Evolutionary conservation across 179 eudicot species (phyloP), one percentile per base, ranked within the genome.

Genomic region (Vitellaria paradoxa): DNA sequence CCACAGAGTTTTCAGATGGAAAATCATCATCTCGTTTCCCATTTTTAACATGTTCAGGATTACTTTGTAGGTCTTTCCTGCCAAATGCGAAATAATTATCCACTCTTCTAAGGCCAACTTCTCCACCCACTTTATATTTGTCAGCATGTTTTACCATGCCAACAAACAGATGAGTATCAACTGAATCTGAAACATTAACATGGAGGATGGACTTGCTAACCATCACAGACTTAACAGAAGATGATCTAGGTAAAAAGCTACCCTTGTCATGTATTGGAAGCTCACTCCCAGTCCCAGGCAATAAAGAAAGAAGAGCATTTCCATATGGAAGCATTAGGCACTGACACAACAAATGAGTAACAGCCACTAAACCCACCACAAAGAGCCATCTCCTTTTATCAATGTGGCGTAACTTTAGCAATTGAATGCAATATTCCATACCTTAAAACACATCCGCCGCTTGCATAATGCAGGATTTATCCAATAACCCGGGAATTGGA

Each of bases 281-380:
- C 50, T 80, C 80, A 49, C 79, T 83, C 49, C 76, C 37, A 30
- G 37, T 30, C 37, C 37, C 78, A 9, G 93, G 88, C 30, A 89
- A 80, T 61, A 88, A 77, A 73, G 93, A 86, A 55, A 73, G 71
- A 59, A 89, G 84, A 65, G 87, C 86, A 81, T 73, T 84, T 10
- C 88, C 90, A 81, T 88, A 89, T 0, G 93, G 93, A 78, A 91
- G 81, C 90, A 90, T 78, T 56, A 89, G 71, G 52, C 85, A 81
- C 72, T 89, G 94, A 77, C 92, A 90, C 66, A 92, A 70, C 47
- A 92, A 79, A 76, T 88, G 90, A 78, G 94, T 85, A 13, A 89
- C 5, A 47, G 89, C 91, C 76, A 92, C 86, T 73, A 90, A 75
- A 79, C 81, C 86, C 84, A 90, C 82, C 70, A 90, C 68, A 21